Evolutionary conservation across 2,329 filamentous ascomycete genomes (phyloP).

Genomic region (Colletotrichum camelliae): DNA sequence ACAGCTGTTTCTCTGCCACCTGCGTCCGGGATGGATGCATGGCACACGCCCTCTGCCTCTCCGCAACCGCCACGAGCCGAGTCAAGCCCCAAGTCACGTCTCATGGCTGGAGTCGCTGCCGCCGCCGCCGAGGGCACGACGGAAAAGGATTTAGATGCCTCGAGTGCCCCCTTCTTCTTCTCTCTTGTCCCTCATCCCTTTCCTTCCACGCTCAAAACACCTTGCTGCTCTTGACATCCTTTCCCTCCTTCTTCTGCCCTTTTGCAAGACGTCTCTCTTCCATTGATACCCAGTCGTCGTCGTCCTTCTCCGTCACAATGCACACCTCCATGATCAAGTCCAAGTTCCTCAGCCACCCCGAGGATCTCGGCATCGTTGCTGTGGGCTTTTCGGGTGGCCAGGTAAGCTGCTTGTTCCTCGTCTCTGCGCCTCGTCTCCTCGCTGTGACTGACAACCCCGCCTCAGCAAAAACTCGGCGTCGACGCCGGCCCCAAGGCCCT

Average conservation of each 20-base stretch:
- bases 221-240: not conserved
- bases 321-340: slow-evolving; percentile 60
- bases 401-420: slow-evolving; percentile 56
- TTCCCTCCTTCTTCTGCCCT: not conserved
- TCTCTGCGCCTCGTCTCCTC: not conserved
- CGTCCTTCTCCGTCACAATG: slow-evolving; percentile 37
- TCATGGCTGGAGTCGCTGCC: not conserved
- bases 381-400: slow-evolving; percentile 97
- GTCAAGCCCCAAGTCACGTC: not conserved
- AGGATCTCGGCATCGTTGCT: slow-evolving; percentile 88
- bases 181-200: not conserved
- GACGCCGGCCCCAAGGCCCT: slow-evolving; percentile 90
- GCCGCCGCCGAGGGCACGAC: not conserved
- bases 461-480: slow-evolving; percentile 85
- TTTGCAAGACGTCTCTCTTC: not conserved
- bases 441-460: not conserved
- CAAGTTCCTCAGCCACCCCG: slow-evolving; percentile 80
- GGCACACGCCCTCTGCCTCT: not conserved
- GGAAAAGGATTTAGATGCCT: slow-evolving; percentile 8
- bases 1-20: not conserved
- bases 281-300: not conserved
- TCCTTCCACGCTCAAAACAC: not conserved
- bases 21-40: not conserved
- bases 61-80: slow-evolving; percentile 11
- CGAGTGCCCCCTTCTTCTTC: not conserved